Evolutionary conservation across 768 basidiomycete species (phyloP).

Genomic region (Fibroporia radiculosa): DNA sequence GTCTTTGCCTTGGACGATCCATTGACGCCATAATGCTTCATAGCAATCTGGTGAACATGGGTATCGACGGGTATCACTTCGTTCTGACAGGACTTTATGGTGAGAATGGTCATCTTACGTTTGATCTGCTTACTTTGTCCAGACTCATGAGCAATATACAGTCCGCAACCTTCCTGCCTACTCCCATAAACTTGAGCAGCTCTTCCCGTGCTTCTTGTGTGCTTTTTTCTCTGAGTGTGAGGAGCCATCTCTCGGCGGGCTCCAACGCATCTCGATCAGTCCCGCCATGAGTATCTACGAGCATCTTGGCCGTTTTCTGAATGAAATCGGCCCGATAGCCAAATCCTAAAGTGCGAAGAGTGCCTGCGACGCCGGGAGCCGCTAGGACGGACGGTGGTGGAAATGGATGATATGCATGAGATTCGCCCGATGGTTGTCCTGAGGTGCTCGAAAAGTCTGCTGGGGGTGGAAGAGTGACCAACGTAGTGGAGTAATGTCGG

Average conservation of each 20-base stretch:
- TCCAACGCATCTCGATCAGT: conserved; percentile 24
- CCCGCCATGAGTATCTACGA: conserved; percentile 46
- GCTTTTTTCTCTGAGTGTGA: conserved; percentile 36
- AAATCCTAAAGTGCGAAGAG: conserved; percentile 80
- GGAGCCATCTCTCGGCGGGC: conserved; percentile 55
- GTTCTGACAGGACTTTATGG: conserved; percentile 41
- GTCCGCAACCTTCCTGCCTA: conserved; percentile 95
- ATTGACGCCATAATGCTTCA: conserved; percentile 67
- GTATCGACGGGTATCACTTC: conserved; percentile 94
- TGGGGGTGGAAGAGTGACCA: conserved; percentile 43
- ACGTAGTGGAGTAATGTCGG: conserved; percentile 60
- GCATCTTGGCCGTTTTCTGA: conserved; percentile 72
- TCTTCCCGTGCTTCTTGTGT: conserved; percentile 63
- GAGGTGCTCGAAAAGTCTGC: conserved; percentile 13
- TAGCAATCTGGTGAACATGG: conserved; percentile 86
- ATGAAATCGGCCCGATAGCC: conserved; percentile 94
- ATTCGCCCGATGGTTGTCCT: conserved; percentile 12
- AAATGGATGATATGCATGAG: conserved; percentile 65
- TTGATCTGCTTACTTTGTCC: conserved; percentile 56
- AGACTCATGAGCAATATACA: conserved; percentile 90
- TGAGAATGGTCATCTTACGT: too few relatives aligned
- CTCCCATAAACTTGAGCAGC: conserved; percentile 78
- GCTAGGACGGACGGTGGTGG: conserved; percentile 70
- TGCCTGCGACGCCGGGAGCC: conserved; percentile 44
- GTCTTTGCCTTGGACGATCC: conserved; percentile 39